Base-by-base conservation (phyloP, 805 yeast genomes). In the Pichia californica region DNA sequence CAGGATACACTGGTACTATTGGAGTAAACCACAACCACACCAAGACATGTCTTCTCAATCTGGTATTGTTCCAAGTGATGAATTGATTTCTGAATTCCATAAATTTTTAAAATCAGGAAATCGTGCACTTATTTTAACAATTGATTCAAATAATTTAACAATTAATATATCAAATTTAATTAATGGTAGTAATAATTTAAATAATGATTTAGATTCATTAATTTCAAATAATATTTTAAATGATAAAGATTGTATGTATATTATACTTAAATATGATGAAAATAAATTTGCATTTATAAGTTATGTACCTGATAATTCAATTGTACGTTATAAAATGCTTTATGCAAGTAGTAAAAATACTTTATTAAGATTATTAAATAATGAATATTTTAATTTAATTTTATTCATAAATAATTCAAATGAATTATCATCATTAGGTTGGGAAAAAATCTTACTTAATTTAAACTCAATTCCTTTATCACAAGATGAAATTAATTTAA, bases 331-430 rank as follows among this genome's bases (percentile, higher is more conserved):
- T 44, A 93, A 91, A 61, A 93, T 93, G 97, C 70, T 93, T 38
- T 93, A 89, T 61, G 98, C 98, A 5, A 86, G 96, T 2, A 81
- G 94, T 10, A 87, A 87, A 48, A 83, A 78, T 59, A 78, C 93
- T 1, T 63, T 93, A 30, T 65, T 85, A 44, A 77, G 84, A 52
- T 81, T 83, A 49, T 69, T 91, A 31, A 37, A 43, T 20, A 21
- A 36, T n/a, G 96, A 96, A 15, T 73, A 71, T 44, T 64, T 66
- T 42, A 56, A 67, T 31, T 71, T 73, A 2, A 66, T 71, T 38
- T 57, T 82, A 7, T 72, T 74, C 46, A 68, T 82, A 64, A 79
- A 83, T 33, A 78, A 74, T 27, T 54, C 71, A 32, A 73, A 68
- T 8, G 94, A 81, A 54, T 58, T 81, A 35, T 64, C 76, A 25